Base-by-base conservation (phyloP, 495 filamentous ascomycete species). In the Letharia columbiana region DNA sequence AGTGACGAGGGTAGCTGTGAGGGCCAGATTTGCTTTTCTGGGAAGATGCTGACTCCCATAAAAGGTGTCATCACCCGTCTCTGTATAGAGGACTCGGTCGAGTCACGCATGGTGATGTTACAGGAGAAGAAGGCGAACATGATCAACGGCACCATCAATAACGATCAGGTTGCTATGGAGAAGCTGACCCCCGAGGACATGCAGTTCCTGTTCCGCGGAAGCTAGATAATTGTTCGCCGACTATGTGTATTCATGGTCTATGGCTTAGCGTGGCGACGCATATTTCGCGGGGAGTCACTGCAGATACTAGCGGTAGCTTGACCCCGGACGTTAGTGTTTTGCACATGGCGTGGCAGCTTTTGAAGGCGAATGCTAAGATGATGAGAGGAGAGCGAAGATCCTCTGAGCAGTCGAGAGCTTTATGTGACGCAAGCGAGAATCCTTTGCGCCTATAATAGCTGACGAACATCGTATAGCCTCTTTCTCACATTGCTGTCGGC, bases 111-210 rank as follows among this genome's bases (percentile, higher is more conserved):
- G 81, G 89, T 98, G 13, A 80, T 93, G 63, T 79, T 98, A 9
- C 94, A 98, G 74, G 94, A 98, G 79, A 98, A 97, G 82, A 98
- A 98, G 77, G 88, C 91, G 1, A 91, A 89, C 65, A 89, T 98
- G 86, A 97, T 98, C 67, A 89, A 91, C 66, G 91, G 91, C 49
- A 98, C 93, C 1, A 91, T 98, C 73, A 96, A 97, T 74, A 87
- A 89, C 60, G 92, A 97, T 74, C 85, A 92, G 68, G 76, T 79
- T 33, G 89, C 92, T 0, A 86, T 96, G 84, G 90, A 97, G 71
- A 91, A 91, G 62, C 79, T 98, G 45, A 92, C 86, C n/a, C 83
- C 87, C 0, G 89, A 91, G 71, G 94, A 98, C 72, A 88, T 98
- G 82, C 86, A 95, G 75, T 98, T 98, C 78, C 77, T 98, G 66